Evolutionary conservation across 352 stramenopile species (phyloP).

Genomic region (Pythium apleroticum): DNA sequence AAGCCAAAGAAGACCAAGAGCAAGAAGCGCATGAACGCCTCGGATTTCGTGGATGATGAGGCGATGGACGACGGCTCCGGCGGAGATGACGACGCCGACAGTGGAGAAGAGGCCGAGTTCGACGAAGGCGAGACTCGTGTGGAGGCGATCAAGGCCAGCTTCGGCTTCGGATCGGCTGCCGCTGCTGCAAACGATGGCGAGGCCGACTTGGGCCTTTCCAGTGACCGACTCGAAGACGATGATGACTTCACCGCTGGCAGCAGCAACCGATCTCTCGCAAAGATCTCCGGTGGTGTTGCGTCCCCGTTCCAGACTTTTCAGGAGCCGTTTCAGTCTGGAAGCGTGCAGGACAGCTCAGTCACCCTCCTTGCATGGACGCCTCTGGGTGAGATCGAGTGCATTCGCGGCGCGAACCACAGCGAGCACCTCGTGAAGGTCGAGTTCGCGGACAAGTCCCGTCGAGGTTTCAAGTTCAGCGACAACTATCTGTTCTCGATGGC

Average conservation of each 20-base stretch:
- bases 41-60: conserved; percentile 53
- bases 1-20: conserved; percentile 4
- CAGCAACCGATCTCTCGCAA: background rate
- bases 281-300: background rate
- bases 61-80: conserved; percentile 35
- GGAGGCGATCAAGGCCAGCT: conserved; percentile 81
- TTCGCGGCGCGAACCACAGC: conserved; percentile 61
- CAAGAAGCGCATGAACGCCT: conserved; percentile 34
- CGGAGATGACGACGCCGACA: conserved; percentile 34
- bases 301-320: conserved; percentile 38
- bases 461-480: conserved; percentile 85
- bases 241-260: conserved; percentile 18
- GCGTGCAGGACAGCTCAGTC: conserved; percentile 43
- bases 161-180: conserved; percentile 57
- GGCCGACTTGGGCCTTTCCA: conserved; percentile 27
- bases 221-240: conserved; percentile 27
- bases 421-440: conserved; percentile 82
- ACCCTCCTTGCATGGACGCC: conserved; percentile 72
- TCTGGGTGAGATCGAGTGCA: conserved; percentile 76
- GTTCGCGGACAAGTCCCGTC: conserved; percentile 78
- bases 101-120: conserved; percentile 44
- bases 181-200: conserved; percentile 25
- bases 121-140: conserved; percentile 72
- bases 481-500: conserved; percentile 84
- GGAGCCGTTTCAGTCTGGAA: conserved; percentile 71